Evolutionary conservation across 176 grass and related monocot species (phyloP), one percentile per base, ranked within the genome.

Genomic region (Avena atlantica): DNA sequence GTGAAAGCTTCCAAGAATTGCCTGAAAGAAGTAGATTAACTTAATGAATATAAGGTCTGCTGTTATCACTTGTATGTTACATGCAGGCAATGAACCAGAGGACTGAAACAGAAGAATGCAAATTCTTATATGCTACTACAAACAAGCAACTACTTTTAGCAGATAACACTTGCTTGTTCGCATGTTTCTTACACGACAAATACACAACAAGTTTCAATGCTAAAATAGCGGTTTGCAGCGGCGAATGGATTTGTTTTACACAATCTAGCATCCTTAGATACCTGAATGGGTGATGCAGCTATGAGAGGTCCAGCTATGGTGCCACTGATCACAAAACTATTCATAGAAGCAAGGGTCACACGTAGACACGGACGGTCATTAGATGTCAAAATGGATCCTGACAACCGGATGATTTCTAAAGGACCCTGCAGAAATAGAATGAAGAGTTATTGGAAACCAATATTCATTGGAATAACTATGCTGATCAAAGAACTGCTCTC

Each of bases 361-460:
- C 86, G 66, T 36, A 91, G 76, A 36, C 62, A 81, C 44, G 51
- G 82, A 81, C 50, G 76, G 70, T 49, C 71, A 77, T 85, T 67
- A 78, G 70, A 67, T 82, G 82, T 81, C 70, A 85, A 91, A 85
- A 81, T 71, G 70, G 82, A 91, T 82, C 86, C 86, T 2, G 67
- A 88, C 9, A 85, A 25, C 19, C 63, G 70, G 67, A 91, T 78
- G 71, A 91, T 91, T 82, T 91, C 78, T 70, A 85, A 81, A 88
- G 82, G 86, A 71, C 86, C 86, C 90, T 91, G 86, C 62, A 70
- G 84, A 51, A 83, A 76, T 24, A 7, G 37, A 82, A 62, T 53
- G 12, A 63, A 74, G 71, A 42, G 6, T 71, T 78, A 24, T 15
- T 13, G 17, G 17, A 20, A 45, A 79, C 12, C 70, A 75, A 49